Base-by-base conservation (phyloP, 139 green algal genomes). In the Spirogloea muscicola region DNA sequence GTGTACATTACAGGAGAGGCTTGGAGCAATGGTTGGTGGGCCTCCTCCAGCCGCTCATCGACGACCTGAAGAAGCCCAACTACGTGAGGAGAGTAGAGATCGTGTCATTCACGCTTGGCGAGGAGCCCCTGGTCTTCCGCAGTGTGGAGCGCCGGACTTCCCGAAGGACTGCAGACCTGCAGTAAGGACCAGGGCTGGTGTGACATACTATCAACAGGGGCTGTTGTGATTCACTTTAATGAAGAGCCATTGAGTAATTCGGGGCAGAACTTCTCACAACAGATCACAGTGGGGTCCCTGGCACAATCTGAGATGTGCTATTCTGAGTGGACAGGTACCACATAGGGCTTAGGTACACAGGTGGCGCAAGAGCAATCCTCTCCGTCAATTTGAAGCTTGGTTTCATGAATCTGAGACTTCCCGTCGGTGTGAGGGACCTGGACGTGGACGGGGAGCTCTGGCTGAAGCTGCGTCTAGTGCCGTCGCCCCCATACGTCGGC, bases 1-100 rank as follows among this genome's bases (percentile, higher is more conserved):
- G n/a, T n/a, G n/a, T n/a, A n/a, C n/a, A n/a, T n/a, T 98, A 96
- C 71, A 93, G 96, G 80, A 82, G 91, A 0, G 90, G 91, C 21
- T 69, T 98, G 60, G 93, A 97, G 81, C 68, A 83, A 18, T 98
- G 93, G 93, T 83, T 98, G 42, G 88, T 90, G 2, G 88, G 91
- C 73, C 76, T 98, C 60, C 84, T 98, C 79, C 93, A 98, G 84
- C 92, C 90, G 1, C 82, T 95, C 46, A 93, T 98, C 73, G 93
- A 98, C 76, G 85, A 80, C 38, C 76, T 97, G 25, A 78, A 92
- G 29, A 68, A 69, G 34, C 67, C 76, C 29, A 7, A 3, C 9
- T 49, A 83, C 44, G 49, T 90, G 29, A 86, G 90, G 78, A 79
- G 92, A 2, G 84, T 97, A 41, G 87, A 90, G 38, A 92, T 97